A percentile compares a stretch with the other conserved stretches of the same genome.
phyloP scores from a whole-genome alignment of 495 filamentous ascomycete genomes.

The Neurospora sp. region DNA sequence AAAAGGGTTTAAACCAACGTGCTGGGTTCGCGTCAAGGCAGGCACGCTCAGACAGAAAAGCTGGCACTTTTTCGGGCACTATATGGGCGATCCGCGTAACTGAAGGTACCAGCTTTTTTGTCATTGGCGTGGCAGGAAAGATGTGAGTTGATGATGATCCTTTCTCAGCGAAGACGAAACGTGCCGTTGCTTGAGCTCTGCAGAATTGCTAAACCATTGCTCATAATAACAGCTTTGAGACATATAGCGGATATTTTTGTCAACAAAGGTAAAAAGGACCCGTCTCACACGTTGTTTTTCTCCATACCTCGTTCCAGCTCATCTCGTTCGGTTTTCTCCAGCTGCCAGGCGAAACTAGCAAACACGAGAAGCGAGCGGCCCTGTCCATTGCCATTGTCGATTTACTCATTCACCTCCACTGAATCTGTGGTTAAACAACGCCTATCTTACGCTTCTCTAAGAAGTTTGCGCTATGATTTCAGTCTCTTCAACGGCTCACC shows the following conservation, averaged over 20 bases:
- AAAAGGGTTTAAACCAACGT: neutral
- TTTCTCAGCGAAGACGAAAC: neutral
- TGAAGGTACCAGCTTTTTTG: too few species aligned
- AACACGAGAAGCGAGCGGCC: neutral
- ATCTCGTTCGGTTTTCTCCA: neutral
- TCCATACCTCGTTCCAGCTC: neutral
- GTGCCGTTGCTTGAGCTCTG: neutral
- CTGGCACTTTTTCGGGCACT: too few species aligned
- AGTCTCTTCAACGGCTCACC: neutral
- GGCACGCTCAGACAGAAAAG: too few species aligned
- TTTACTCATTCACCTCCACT: neutral
- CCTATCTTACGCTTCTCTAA: neutral
- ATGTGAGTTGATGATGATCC: neutral
- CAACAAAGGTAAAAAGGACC: neutral
- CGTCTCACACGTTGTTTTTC: neutral
- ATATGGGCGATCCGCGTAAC: too few species aligned
- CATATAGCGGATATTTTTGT: neutral
- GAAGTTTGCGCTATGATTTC: neutral
- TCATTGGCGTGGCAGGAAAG: neutral
- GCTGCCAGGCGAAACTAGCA: neutral
- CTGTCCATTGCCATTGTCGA: neutral
- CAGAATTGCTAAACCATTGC: neutral
- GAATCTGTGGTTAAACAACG: neutral
- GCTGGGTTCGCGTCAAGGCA: neutral
- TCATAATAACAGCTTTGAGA: neutral